A percentile compares a stretch with the other conserved stretches of the same genome.
Evolutionary conservation across 495 filamentous ascomycete species (phyloP).

Genomic region (Saxophila tyrrhenica): DNA sequence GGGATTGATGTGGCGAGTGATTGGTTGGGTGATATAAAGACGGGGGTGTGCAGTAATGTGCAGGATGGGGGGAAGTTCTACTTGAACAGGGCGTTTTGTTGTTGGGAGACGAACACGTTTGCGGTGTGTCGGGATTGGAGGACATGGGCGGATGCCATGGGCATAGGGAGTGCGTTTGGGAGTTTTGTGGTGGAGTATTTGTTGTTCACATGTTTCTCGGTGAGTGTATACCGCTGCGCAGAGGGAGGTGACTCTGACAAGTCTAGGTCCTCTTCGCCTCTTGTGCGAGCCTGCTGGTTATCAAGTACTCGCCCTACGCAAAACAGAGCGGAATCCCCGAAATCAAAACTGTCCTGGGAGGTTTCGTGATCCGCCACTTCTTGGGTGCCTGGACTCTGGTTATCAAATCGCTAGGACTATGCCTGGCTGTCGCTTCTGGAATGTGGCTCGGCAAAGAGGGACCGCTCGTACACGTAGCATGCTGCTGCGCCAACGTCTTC

Average conservation of each 20-base stretch:
- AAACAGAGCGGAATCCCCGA: conserved; percentile 96
- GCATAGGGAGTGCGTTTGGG: conserved; percentile 51
- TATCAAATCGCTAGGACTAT: conserved; percentile 85
- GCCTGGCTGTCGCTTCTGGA: conserved; percentile 86
- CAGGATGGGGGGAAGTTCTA: conserved; percentile 76
- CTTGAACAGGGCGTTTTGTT: conserved; percentile 82
- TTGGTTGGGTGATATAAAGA: conserved; percentile 90
- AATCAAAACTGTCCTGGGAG: conserved; percentile 92
- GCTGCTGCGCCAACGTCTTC: conserved; percentile 90
- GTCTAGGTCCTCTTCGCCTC: conserved; percentile 65
- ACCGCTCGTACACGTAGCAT: conserved; percentile 92
- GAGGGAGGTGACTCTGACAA: conserved; percentile 10
- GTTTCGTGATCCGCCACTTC: conserved; percentile 86
- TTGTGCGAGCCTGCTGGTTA: conserved; percentile 68
- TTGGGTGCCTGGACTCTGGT: conserved; percentile 87
- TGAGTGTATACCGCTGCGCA: conserved; percentile 22
- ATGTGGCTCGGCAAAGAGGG: conserved; percentile 99
- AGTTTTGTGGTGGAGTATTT: conserved; percentile 73
- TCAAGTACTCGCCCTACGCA: conserved; percentile 74
- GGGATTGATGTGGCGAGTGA: conserved; percentile 85
- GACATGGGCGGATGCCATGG: conserved; percentile 67
- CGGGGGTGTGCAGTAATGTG: conserved; percentile 70
- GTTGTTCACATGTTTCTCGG: conserved; percentile 72
- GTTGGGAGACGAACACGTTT: conserved; percentile 63
- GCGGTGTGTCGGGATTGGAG: conserved; percentile 68